Evolutionary conservation across 2,329 filamentous ascomycete species (phyloP), one percentile per base, ranked within the genome.

Genomic region (Thielaviopsis euricoi): DNA sequence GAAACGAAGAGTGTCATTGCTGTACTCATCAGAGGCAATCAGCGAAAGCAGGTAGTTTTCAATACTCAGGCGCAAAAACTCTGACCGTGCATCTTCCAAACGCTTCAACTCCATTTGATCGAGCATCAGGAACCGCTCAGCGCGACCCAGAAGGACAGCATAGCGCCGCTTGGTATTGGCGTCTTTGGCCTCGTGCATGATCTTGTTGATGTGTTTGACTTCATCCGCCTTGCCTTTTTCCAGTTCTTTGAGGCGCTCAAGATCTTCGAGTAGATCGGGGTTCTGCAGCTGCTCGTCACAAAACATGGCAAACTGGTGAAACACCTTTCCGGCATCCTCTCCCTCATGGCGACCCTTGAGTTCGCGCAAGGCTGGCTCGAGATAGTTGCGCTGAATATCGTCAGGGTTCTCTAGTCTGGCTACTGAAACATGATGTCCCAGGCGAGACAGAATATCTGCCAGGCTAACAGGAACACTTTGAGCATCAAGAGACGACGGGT

Each of bases 281-380:
- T 91, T 91, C 65, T 95, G 87, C 10, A 98, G 75, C 67, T 98
- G 93, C 65, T 89, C 83, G 67, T 98, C 91, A 65, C 94, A 98
- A 67, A 98, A 98, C 55, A 83, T 80, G 25, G 94, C 93, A 68
- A 97, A 97, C 65, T 95, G 88, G 67, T 96, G 89, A 65, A 89
- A 96, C 0, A 97, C 93, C 63, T 88, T 79, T 1, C 90, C 89
- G 1, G 90, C 87, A 61, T 91, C 87, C 51, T 78, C 75, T 1
- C 86, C 86, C 56, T 82, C 77, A 5, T 72, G 77, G 52, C 79
- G 78, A 1, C 82, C 83, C 64, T 81, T 85, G 7, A 98, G 74
- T 66, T 94, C 87, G 63, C 83, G 83, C 26, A 97, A 82, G 0
- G 93, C 90, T 22, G 88, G 87, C 57, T 85, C 80, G 0, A 98